Conservation (phyloP, 257 asterid species). For the Mitragyna speciosa region DNA sequence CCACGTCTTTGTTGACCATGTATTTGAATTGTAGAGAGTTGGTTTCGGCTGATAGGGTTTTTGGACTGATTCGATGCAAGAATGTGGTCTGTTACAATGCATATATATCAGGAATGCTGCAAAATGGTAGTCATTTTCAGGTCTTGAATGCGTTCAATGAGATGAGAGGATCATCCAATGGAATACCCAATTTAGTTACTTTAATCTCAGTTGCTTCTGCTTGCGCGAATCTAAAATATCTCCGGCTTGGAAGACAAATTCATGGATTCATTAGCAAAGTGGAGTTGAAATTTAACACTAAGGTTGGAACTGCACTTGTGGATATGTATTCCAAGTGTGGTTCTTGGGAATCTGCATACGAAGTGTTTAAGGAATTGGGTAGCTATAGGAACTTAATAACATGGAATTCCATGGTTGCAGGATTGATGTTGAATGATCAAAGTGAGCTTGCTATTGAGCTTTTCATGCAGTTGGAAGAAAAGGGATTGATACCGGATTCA, state of each 20-base stretch:
- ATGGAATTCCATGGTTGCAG: slow-evolving; percentile 86
- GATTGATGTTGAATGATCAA: slow-evolving; percentile 68
- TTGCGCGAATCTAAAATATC: slow-evolving; percentile 52
- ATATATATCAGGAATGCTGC: slow-evolving; percentile 65
- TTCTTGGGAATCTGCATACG: slow-evolving; percentile 60
- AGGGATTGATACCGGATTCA: slow-evolving; percentile 59
- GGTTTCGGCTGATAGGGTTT: slow-evolving; percentile 55
- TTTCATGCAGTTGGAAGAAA: slow-evolving; percentile 46
- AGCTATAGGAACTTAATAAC: slow-evolving; percentile 51
- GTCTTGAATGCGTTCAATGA: slow-evolving; percentile 61
- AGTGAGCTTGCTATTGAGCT: slow-evolving; percentile 52
- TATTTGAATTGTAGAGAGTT: slow-evolving; percentile 53
- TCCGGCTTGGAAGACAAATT: slow-evolving; percentile 67
- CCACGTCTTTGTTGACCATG: slow-evolving; percentile 70
- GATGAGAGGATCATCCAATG: slow-evolving; percentile 45
- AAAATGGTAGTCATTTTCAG: slow-evolving; percentile 44
- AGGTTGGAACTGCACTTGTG: slow-evolving; percentile 67
- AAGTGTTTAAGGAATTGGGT: slow-evolving; percentile 58
- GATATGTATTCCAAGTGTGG: slow-evolving; percentile 87
- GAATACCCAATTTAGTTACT: slow-evolving; percentile 52
- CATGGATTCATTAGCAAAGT: slow-evolving; percentile 54
- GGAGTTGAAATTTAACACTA: slow-evolving; percentile 37
- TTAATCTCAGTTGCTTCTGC: slow-evolving; percentile 66
- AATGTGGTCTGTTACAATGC: slow-evolving; percentile 74
- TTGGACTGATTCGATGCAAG: slow-evolving; percentile 43